Evolutionary conservation across 2,329 filamentous ascomycete genomes (phyloP), one percentile per base, ranked within the genome.

Genomic region (Fusarium mexicanum): DNA sequence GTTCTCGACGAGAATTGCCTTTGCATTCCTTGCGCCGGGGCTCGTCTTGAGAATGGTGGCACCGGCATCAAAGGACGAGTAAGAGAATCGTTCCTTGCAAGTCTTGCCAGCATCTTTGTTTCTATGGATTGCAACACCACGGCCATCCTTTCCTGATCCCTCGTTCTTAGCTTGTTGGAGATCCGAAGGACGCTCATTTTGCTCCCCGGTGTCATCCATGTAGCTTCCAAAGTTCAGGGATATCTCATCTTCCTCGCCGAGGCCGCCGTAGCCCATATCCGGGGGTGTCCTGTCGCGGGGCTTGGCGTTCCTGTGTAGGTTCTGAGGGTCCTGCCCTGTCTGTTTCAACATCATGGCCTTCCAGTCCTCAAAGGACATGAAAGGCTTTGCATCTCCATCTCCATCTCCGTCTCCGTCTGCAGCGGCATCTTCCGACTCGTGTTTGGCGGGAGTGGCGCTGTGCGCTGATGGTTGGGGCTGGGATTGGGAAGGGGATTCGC

Each of bases 341-440:
- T 94, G 94, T 59, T 92, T 93, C 24, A 98, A 85, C 84, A 97
- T 98, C 86, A 95, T 93, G 79, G 93, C 94, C 84, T 98, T 98
- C 96, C 96, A 99, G 78, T 98, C 96, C 81, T 98, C 96, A 77
- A 99, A 99, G 0, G 96, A 98, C 77, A 98, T 91, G 81, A 98
- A 98, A 12, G 95, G 74, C 11, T 79, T 78, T 17, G 77, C 72
- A 20, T 77, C 74, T 26, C 78, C 76, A 31, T 80, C 79, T 29
- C 43, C 72, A 22, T 29, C 29, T 29, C 29, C 76, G 33, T 29
- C 29, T 29, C 29, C 76, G 33, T 80, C 79, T 35, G 43, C 69
- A 4, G 50, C 48, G 20, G 63, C 62, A 58, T 74, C 76, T 48
- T 72, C 70, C 14, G 65, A 54, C 20, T 62, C 43, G 26, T 75